phyloP scores from a whole-genome alignment of 2,329 filamentous ascomycete genomes.

The Monascus ruber region DNA sequence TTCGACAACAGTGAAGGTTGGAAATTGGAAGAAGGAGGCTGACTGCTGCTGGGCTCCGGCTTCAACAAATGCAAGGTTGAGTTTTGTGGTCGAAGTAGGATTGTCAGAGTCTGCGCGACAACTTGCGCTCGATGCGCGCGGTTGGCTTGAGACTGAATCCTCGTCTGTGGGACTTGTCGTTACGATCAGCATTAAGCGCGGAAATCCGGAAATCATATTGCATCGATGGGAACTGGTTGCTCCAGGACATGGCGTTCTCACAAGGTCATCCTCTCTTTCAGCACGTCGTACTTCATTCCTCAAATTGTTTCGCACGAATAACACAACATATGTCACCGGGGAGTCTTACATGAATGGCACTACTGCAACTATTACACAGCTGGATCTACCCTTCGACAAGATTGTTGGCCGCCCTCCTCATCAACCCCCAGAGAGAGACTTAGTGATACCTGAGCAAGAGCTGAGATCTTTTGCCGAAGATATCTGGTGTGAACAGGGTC shows the following conservation, averaged over 20 bases:
- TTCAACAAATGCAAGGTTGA: conserved; percentile 5
- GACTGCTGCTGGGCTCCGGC: conserved; percentile 10
- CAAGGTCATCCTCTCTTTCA: conserved; percentile 7
- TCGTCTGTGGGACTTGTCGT: conserved; percentile 10
- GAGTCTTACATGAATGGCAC: conserved; percentile 8
- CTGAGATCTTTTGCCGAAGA: conserved; percentile 8
- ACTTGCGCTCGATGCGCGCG: conserved; percentile 9
- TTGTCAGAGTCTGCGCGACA: conserved; percentile 8
- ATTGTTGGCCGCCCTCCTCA: too few relatives aligned
- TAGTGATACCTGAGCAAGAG: conserved; percentile 8
- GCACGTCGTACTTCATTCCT: conserved; percentile 7
- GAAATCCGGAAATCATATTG: too few relatives aligned
- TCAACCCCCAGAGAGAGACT: conserved; percentile 7
- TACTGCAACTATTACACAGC: conserved; percentile 8
- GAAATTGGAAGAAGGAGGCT: conserved; percentile 11
- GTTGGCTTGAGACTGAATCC: conserved; percentile 9
- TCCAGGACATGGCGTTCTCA: too few relatives aligned
- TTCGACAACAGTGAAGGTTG: conserved; percentile 9
- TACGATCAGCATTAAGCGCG: too few relatives aligned
- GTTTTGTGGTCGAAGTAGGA: conserved; percentile 10
- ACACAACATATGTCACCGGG: conserved; percentile 8
- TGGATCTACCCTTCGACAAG: conserved; percentile 7
- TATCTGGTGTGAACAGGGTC: conserved; percentile 6
- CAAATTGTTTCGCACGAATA: conserved; percentile 8
- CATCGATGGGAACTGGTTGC: too few relatives aligned